Evolutionary conservation across 257 asterid genomes (phyloP), one percentile per base, ranked within the genome.

Genomic region (Lycium barbarum): DNA sequence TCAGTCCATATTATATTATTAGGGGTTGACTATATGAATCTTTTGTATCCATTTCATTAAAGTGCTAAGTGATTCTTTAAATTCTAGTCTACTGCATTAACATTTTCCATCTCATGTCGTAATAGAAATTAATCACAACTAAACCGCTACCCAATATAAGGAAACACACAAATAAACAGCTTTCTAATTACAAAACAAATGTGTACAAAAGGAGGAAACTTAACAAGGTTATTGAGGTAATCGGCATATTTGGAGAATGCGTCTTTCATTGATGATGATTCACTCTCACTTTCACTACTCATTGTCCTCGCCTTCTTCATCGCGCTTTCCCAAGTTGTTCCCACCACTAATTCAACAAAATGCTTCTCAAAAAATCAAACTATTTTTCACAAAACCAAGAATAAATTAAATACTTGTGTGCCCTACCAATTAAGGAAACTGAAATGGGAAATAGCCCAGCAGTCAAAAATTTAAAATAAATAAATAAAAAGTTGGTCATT

Each of bases 161-260:
- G 65, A 4, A 20, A 74, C 20, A 20, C 45, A 1, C 62, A 74
- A 76, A 74, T 73, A 73, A 76, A 22, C 47, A 76, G 45, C 5
- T n/a, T 78, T 78, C 7, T 7, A 76, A 33, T 33, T 35, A 76
- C 3, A 1, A 33, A 4, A 1, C 49, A 53, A 57, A 78, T 36
- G 22, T 15, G 7, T 7, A 53, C 45, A 67, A 8, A 68, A 63
- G 49, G 66, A 45, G 62, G 67, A 84, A 83, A 51, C 79, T 45
- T 71, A 88, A 89, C 98, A 85, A 92, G 94, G 85, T 91, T 87
- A 79, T 93, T 94, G 83, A 94, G 96, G 91, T 94, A 96, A 72
- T 65, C 84, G 35, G 98, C 94, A 66, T 96, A 93, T 68, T 86
- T 76, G 40, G 97, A 63, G 84, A 96, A 96, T 12, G 93, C 97